phyloP scores from a whole-genome alignment of 257 asterid genomes.

The Fraxinus anomala region DNA sequence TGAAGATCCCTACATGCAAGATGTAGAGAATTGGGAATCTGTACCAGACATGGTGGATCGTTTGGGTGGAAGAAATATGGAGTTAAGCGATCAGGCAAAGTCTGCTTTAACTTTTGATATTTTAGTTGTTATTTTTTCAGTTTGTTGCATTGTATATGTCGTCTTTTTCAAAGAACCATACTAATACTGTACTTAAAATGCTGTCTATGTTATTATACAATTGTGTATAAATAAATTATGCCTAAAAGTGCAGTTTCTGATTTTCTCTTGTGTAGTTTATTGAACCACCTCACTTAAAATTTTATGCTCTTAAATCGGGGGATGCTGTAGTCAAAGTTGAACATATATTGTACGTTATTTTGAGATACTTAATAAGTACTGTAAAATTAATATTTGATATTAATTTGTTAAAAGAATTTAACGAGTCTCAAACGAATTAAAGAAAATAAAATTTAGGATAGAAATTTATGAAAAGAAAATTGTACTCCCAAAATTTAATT shows the following conservation, averaged over 20 bases:
- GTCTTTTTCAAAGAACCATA: constrained; percentile 69
- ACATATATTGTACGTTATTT: too few relatives aligned
- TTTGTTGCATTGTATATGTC: constrained; percentile 66
- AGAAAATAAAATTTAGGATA: too few relatives aligned
- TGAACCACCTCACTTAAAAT: background rate
- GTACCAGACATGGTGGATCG: constrained; percentile 89
- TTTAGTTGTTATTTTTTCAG: constrained; percentile 58
- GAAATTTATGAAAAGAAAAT: too few relatives aligned
- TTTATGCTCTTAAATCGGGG: too few relatives aligned
- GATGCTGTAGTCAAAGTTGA: too few relatives aligned
- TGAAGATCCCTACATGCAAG: constrained; percentile 69
- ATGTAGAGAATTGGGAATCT: constrained; percentile 51
- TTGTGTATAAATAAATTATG: background rate
- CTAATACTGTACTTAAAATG: constrained; percentile 1
- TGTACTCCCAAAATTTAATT: too few relatives aligned
- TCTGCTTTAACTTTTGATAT: constrained; percentile 86
- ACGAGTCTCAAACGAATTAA: too few relatives aligned
- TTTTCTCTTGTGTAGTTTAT: background rate
- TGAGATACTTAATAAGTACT: too few relatives aligned
- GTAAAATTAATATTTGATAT: too few relatives aligned
- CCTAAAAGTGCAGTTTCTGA: background rate
- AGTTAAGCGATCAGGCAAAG: constrained; percentile 75
- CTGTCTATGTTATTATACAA: background rate
- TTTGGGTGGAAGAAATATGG: constrained; percentile 85
- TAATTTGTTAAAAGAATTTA: too few relatives aligned